Conservation (phyloP, 2,329 filamentous ascomycete genomes). For the Aureobasidium sp. region DNA sequence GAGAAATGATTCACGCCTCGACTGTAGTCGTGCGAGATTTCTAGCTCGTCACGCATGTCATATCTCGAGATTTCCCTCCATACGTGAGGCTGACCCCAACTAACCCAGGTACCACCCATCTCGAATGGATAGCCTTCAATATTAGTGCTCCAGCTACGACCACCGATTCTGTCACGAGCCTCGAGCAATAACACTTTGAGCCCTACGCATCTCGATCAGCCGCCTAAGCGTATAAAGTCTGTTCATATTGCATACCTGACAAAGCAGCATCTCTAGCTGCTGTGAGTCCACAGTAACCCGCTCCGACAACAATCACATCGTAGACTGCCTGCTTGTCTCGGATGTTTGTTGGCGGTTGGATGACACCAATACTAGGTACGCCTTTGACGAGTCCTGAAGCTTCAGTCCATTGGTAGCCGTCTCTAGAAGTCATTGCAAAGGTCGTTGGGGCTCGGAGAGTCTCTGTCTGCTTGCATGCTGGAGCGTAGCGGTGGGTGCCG, state of each 20-base stretch:
- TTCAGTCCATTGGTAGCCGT: constrained; percentile 13
- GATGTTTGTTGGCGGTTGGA: not conserved
- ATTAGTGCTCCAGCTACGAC: constrained; percentile 42
- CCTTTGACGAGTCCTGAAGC: not conserved
- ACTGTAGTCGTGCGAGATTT: constrained; percentile 17
- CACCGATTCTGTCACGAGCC: constrained; percentile 43
- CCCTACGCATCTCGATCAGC: constrained; percentile 20
- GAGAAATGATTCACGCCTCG: constrained; percentile 7
- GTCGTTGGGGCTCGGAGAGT: not conserved
- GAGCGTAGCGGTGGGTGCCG: not conserved
- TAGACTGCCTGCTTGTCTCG: constrained; percentile 17
- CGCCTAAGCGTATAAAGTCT: not conserved
- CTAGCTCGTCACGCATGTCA: constrained; percentile 18
- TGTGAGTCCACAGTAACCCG: constrained; percentile 29
- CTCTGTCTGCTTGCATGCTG: not conserved
- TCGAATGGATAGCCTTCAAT: constrained; percentile 41
- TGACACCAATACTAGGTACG: constrained; percentile 11
- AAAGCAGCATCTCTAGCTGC: constrained; percentile 27
- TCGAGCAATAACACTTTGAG: constrained; percentile 40
- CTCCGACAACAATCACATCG: constrained; percentile 38
- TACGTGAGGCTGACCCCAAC: constrained; percentile 32
- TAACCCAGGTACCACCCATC: constrained; percentile 47
- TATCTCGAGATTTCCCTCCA: constrained; percentile 28
- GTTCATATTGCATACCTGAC: not conserved
- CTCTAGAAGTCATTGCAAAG: not conserved